These are phyloP conservation scores for Phaffia australis DNA, from an alignment of 768 basidiomycete genomes.

Conservation along the genomic window DNA sequence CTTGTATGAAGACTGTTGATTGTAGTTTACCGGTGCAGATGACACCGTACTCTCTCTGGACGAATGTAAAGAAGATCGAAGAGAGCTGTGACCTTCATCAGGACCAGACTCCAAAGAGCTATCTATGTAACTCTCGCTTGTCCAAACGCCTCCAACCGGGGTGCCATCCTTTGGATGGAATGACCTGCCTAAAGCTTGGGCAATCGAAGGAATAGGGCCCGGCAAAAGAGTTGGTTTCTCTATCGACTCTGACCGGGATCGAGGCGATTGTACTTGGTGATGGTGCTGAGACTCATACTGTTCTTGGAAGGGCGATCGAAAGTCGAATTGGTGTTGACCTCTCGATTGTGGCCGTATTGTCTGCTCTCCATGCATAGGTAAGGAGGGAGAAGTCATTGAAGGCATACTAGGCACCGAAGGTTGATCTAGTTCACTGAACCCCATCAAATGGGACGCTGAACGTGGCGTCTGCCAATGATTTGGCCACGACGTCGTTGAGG, in stretches of 20 bases:
- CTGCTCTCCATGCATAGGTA: background rate
- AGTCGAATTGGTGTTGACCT: background rate
- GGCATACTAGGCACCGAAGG: background rate
- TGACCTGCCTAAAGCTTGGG: background rate
- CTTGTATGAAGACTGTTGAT: too few species aligned
- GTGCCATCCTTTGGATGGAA: conserved; percentile 6
- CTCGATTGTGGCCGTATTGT: background rate
- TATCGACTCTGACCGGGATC: conserved; percentile 1
- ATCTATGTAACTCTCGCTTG: background rate
- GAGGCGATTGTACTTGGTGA: background rate
- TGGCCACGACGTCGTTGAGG: background rate
- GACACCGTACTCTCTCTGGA: too few species aligned
- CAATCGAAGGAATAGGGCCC: background rate
- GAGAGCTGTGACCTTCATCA: too few species aligned
- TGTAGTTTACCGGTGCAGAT: too few species aligned
- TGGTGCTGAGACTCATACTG: background rate
- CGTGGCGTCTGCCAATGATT: background rate
- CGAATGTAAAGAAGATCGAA: too few species aligned
- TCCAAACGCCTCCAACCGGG: conserved; percentile 14
- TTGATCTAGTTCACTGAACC: too few species aligned
- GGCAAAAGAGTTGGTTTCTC: background rate
- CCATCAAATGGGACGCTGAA: background rate
- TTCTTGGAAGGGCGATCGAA: background rate
- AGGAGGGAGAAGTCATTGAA: background rate
- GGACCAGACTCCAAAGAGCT: too few species aligned